phyloP scores from a whole-genome alignment of 1,139 yeast genomes.

The Candida tunisiensis region DNA sequence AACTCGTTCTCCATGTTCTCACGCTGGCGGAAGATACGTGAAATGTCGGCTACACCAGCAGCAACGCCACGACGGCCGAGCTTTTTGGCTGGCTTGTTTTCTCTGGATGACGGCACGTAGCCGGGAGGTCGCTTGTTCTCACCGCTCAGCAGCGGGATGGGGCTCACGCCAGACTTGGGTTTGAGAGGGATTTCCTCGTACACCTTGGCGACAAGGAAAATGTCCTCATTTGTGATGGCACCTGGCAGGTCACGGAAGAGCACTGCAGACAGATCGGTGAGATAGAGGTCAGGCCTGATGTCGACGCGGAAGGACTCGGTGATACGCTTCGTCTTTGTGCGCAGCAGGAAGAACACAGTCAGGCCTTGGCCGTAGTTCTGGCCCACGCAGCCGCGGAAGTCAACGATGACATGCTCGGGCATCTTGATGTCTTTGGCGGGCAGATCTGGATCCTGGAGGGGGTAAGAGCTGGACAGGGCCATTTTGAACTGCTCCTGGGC shows the following conservation, averaged over 20 bases:
- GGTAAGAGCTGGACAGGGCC: conserved; percentile 62
- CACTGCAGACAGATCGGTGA: conserved; percentile 62
- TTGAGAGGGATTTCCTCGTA: conserved; percentile 14
- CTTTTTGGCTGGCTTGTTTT: conserved; percentile 5
- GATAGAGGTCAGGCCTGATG: conserved; percentile 42
- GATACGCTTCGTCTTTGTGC: conserved; percentile 47
- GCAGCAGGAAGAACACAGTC: conserved; percentile 54
- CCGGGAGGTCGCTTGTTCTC: no score
- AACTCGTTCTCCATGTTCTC: conserved; percentile 55
- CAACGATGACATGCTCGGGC: conserved; percentile 68
- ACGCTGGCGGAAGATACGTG: conserved; percentile 56
- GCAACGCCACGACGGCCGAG: conserved; percentile 65
- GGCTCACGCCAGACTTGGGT: conserved; percentile 2
- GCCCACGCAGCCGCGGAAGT: conserved; percentile 56
- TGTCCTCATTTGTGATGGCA: conserved; percentile 23
- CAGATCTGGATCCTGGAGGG: no score
- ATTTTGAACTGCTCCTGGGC: conserved; percentile 55
- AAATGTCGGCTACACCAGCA: conserved; percentile 77
- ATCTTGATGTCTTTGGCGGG: conserved; percentile 18
- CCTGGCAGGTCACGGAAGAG: conserved; percentile 65
- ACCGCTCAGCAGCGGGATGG: not conserved
- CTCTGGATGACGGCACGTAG: conserved; percentile 18
- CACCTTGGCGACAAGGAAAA: conserved; percentile 17
- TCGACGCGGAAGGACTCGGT: conserved; percentile 72
- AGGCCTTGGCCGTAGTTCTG: conserved; percentile 39